Evolutionary conservation across 768 basidiomycete genomes (phyloP), one percentile per base, ranked within the genome.

Genomic region (Trametes cinnabarina): DNA sequence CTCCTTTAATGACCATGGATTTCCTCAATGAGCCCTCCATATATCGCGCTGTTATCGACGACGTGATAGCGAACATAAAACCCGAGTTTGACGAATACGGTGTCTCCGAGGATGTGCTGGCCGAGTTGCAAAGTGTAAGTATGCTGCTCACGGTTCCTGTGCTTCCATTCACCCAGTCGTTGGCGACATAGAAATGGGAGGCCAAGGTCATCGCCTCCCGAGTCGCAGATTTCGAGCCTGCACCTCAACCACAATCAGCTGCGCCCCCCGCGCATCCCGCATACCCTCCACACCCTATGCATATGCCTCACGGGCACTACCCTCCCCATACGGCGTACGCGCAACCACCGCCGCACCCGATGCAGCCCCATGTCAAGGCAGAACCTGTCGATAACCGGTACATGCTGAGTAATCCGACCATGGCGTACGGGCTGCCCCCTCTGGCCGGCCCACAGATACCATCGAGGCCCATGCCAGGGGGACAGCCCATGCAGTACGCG

Each of bases 11-110:
- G 63, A 62, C 60, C 25, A 52, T 46, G 55, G 32, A 51, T 69
- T 75, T 12, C 47, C 63, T 64, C 57, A 73, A 81, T 83, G 86
- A 95, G 94, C 94, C 94, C 71, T 68, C 74, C 65, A 90, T 92
- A 66, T 99, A 99, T 75, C 91, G 96, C 63, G 73, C 84, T 58
- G 90, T 99, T 74, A 98, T 99, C 76, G 94, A 97, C 84, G 94
- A 98, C 75, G 95, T 98, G 64, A 89, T 98, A 66, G 74, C 76
- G 30, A 78, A 81, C 65, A 90, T 96, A 78, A 92, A 90, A 76
- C 77, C 85, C 73, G 95, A 98, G 71, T 99, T 98, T 75, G 95
- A 98, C 71, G 94, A 96, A 70, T 94, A 90, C 68, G 97, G 97
- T 60, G 90, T 99, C 62, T 81, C 86, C 70, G 73, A 98, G 71